These are phyloP conservation scores for Talaromyces stipitatus DNA, from an alignment of 495 filamentous ascomycete species.

Conservation along the genomic window DNA sequence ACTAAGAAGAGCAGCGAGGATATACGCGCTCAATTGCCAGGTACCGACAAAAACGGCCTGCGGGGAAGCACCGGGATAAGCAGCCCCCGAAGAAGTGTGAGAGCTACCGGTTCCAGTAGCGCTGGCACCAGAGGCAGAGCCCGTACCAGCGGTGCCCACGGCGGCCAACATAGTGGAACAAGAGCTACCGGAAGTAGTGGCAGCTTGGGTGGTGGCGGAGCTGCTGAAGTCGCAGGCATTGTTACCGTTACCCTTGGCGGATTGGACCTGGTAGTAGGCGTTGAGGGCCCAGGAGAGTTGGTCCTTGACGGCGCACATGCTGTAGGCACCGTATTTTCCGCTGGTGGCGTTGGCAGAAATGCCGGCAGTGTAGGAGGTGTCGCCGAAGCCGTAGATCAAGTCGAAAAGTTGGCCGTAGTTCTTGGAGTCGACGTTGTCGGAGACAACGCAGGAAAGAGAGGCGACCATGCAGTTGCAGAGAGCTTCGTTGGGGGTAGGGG, in stretches of 20 bases:
- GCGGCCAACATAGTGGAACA: conserved; percentile 50
- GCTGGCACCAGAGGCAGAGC: conserved; percentile 51
- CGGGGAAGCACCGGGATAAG: conserved; percentile 36
- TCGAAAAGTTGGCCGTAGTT: conserved; percentile 62
- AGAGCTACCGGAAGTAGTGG: conserved; percentile 37
- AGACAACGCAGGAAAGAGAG: conserved; percentile 61
- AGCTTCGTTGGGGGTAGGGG: conserved; percentile 65
- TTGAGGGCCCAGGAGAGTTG: conserved; percentile 78
- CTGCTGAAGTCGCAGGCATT: conserved; percentile 74
- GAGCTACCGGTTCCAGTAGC: conserved; percentile 29
- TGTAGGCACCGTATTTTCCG: conserved; percentile 80
- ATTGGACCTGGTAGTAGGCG: conserved; percentile 67
- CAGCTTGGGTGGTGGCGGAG: conserved; percentile 46
- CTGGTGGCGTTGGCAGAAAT: conserved; percentile 61
- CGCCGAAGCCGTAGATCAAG: conserved; percentile 59
- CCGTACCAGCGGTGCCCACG: conserved; percentile 58
- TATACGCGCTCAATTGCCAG: conserved; percentile 60
- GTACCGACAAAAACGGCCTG: conserved; percentile 51
- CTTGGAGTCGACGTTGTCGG: conserved; percentile 33
- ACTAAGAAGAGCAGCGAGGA: conserved; percentile 55
- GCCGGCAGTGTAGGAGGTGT: conserved; percentile 49
- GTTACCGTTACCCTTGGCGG: conserved; percentile 25
- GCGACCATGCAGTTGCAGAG: conserved; percentile 80
- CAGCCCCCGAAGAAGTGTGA: conserved; percentile 26
- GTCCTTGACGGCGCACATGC: conserved; percentile 74